Evolutionary conservation across 768 basidiomycete species (phyloP), one percentile per base, ranked within the genome.

Genomic region (Terana coerulea): DNA sequence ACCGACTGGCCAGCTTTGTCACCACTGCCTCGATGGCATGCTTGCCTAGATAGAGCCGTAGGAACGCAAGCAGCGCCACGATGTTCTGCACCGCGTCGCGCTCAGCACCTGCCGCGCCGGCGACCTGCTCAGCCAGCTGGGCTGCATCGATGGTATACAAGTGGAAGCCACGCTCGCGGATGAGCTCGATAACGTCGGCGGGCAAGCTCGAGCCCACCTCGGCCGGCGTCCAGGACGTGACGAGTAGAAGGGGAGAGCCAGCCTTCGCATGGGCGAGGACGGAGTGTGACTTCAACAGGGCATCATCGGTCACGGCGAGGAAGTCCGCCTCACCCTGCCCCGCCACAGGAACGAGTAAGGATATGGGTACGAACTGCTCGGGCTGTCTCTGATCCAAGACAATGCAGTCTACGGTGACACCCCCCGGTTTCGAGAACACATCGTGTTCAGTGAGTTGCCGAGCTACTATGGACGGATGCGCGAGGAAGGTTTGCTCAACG

Each of bases 31-130:
- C 77, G 21, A 70, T 76, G 6, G 83, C 84, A n/a, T 72, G 69
- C 44, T 73, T 68, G 25, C 87, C 89, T 34, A 92, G 72, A 69
- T 88, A 98, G 28, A 98, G 74, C 47, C 91, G 77, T 62, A 98
- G 69, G 75, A 98, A 91, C 0, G 88, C 86, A 25, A 95, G 73
- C 59, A 90, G 81, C 36, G 83, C 78, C 30, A 90, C 62, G 54
- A 89, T 67, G 55, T 72, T 75, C 59, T 87, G 77, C 6, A 79
- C 59, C 1, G 72, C 69, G 35, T 77, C 74, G 49, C 68, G 69
- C 8, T 64, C 54, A 3, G 68, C 53, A 12, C 67, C 64, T n/a
- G 66, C 61, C 9, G 64, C 61, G 17, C 69, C 70, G 2, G 66
- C 64, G 21, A 80, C 57, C 25, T 68, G 68, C 19, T 71, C 66